phyloP scores from a whole-genome alignment of 768 basidiomycete species.

The Macrolepiota fuliginosa region DNA sequence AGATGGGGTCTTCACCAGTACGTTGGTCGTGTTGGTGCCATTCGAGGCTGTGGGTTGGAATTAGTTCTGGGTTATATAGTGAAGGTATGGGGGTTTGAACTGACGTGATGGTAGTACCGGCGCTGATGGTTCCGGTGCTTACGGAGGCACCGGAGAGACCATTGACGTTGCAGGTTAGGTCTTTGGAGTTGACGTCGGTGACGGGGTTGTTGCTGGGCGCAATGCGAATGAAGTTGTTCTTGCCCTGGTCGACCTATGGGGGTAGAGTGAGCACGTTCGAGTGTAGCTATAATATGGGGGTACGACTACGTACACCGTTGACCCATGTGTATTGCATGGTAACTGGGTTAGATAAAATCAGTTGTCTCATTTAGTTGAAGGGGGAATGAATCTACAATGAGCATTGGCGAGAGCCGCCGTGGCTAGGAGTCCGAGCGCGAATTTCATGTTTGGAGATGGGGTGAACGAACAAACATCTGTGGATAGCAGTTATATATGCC shows the following conservation, averaged over 20 bases:
- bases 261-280: neutral
- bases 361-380: neutral
- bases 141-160: constrained; percentile 34
- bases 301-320: constrained; percentile 34
- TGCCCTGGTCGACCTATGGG: constrained; percentile 43
- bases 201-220: constrained; percentile 55
- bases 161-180: constrained; percentile 52
- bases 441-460: constrained; percentile 30
- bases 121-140: constrained; percentile 37
- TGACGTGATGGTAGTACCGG: constrained; percentile 42
- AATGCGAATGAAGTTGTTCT: constrained; percentile 43
- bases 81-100: constrained; percentile 15
- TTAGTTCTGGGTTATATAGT: neutral
- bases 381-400: constrained; percentile 22
- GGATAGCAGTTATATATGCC: neutral
- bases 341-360: constrained; percentile 16
- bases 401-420: constrained; percentile 37
- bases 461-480: neutral
- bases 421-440: constrained; percentile 30
- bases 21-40: constrained; percentile 56
- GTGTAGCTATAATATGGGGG: neutral
- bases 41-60: constrained; percentile 36
- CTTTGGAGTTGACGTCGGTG: constrained; percentile 51
- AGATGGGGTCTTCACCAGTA: constrained; percentile 51
- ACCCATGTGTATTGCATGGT: constrained; percentile 53